Conservation (phyloP, 176 grass and related monocot species). For the Oryza nivara region DNA sequence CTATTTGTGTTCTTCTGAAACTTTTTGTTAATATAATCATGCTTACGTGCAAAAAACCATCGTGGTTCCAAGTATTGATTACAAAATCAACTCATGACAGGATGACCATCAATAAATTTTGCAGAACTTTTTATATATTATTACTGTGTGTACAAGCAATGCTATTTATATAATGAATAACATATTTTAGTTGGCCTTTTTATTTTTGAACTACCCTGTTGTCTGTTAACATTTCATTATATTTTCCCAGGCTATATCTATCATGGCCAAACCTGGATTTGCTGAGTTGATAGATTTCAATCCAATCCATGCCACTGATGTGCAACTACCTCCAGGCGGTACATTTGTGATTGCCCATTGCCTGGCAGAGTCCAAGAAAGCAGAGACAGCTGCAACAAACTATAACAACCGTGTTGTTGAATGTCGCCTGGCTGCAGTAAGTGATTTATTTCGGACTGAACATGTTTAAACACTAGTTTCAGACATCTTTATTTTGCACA, state of each 20-base stretch:
- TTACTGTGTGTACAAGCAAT: neutral
- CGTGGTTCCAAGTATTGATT: neutral
- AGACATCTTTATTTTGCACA: constrained; percentile 1
- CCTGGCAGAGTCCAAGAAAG: constrained; percentile 96
- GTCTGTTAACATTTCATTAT: constrained; percentile 30
- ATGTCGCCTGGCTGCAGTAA: constrained; percentile 79
- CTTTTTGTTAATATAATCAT: neutral
- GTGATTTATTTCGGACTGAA: constrained; percentile 18
- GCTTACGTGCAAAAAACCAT: neutral
- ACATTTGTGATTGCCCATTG: constrained; percentile 95
- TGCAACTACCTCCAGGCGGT: constrained; percentile 83
- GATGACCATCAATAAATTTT: neutral
- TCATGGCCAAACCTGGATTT: constrained; percentile 96
- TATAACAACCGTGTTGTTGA: constrained; percentile 97
- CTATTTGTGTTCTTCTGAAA: neutral
- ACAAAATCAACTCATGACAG: neutral
- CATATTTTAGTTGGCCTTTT: neutral
- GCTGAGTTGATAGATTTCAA: constrained; percentile 99
- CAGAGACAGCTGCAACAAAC: constrained; percentile 93
- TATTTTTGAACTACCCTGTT: constrained; percentile 27
- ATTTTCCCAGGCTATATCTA: constrained; percentile 81
- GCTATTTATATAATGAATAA: constrained; percentile 8
- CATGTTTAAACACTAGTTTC: neutral
- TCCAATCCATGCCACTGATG: constrained; percentile 87
- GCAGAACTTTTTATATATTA: neutral